Percentiles rank a stretch among this genome's conserved stretches.
Conservation (phyloP, 2,329 filamentous ascomycete genomes). For the Cyphellophora europaea region DNA sequence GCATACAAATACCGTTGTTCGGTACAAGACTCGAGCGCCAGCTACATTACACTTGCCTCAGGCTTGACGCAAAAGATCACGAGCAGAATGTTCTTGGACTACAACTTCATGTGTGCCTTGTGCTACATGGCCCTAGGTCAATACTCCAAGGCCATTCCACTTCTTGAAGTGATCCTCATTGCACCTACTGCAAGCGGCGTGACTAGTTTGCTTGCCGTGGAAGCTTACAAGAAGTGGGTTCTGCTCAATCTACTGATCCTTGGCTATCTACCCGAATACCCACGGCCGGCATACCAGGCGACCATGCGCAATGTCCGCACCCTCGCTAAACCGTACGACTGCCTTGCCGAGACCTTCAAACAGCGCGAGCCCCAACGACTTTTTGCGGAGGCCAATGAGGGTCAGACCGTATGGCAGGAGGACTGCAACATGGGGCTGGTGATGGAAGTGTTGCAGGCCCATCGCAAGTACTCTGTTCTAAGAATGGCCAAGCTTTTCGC, state of each 20-base stretch:
- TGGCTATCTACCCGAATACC: slow-evolving; percentile 49
- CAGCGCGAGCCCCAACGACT: slow-evolving; percentile 49
- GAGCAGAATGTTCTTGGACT: slow-evolving; percentile 47
- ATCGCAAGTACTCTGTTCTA: slow-evolving; percentile 66
- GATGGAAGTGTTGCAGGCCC: slow-evolving; percentile 57
- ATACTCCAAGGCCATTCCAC: slow-evolving; percentile 54
- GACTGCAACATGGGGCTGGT: slow-evolving; percentile 69
- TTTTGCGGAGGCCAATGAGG: slow-evolving; percentile 53
- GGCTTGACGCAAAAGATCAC: slow-evolving; percentile 31
- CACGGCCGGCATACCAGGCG: slow-evolving; percentile 44
- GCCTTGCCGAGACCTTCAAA: slow-evolving; percentile 61
- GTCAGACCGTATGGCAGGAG: slow-evolving; percentile 51
- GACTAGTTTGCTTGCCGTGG: slow-evolving; percentile 69
- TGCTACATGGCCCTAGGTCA: slow-evolving; percentile 51
- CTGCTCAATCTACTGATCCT: slow-evolving; percentile 63
- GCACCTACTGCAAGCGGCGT: slow-evolving; percentile 55
- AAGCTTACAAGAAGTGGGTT: slow-evolving; percentile 88
- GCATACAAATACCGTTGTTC: slow-evolving; percentile 22
- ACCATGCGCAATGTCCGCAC: slow-evolving; percentile 49
- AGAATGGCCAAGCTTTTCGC: slow-evolving; percentile 65
- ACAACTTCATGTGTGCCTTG: slow-evolving; percentile 57
- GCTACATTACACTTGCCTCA: slow-evolving; percentile 27
- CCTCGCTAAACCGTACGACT: slow-evolving; percentile 60
- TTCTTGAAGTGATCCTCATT: slow-evolving; percentile 57
- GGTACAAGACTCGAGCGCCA: slow-evolving; percentile 19